Percentiles rank a stretch among this genome's conserved stretches.
Conservation (phyloP, 2,329 filamentous ascomycete genomes). For the Podosphaera xanthii region DNA sequence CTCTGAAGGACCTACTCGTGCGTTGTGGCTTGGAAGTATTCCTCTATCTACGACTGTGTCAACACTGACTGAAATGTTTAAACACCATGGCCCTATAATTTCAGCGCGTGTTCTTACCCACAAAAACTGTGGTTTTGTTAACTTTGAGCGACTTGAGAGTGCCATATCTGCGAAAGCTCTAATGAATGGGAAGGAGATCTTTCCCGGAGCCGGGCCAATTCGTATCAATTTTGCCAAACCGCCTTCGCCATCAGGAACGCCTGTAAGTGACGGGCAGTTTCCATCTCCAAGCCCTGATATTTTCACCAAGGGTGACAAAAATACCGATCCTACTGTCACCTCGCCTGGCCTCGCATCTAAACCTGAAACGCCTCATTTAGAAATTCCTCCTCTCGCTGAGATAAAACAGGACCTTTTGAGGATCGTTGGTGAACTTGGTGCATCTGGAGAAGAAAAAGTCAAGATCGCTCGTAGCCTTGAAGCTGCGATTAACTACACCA, state of each 20-base stretch:
- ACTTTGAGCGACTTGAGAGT: constrained; percentile 80
- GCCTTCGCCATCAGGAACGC: constrained; percentile 70
- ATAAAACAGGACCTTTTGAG: constrained; percentile 63
- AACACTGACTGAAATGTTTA: constrained; percentile 86
- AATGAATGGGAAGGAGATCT: constrained; percentile 94
- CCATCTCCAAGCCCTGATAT: constrained; percentile 83
- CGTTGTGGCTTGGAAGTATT: constrained; percentile 92
- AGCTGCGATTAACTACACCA: constrained; percentile 49
- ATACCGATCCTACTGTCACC: constrained; percentile 17
- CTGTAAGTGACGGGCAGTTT: constrained; percentile 68
- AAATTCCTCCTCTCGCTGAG: constrained; percentile 50
- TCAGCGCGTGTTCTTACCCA: constrained; percentile 87
- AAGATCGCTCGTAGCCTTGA: constrained; percentile 55
- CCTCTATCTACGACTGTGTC: constrained; percentile 92
- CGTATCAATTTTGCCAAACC: constrained; percentile 96
- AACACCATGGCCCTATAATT: constrained; percentile 72
- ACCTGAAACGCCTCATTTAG: constrained; percentile 29
- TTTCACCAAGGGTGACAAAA: constrained; percentile 31
- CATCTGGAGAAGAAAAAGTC: constrained; percentile 51
- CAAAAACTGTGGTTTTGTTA: constrained; percentile 98
- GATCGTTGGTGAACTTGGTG: constrained; percentile 77
- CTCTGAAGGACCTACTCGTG: constrained; percentile 73
- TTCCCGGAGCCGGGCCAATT: constrained; percentile 83
- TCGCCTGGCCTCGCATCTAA: constrained; percentile 19
- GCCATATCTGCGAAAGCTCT: constrained; percentile 70